Conservation (phyloP, 345 rosid species). For the Lumnitzera littorea region DNA sequence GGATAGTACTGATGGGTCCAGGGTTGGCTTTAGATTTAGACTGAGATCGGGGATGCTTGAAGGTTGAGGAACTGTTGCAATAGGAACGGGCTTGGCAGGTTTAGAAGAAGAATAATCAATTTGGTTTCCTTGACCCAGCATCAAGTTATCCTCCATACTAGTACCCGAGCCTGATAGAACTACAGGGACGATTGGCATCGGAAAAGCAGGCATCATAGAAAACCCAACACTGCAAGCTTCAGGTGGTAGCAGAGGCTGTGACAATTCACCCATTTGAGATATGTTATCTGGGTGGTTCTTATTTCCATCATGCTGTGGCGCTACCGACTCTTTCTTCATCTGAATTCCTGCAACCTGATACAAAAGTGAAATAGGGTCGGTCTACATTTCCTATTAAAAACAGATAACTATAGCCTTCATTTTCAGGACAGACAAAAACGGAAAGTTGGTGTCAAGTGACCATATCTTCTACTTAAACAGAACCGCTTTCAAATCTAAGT, state of each 20-base stretch:
- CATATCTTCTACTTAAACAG: no score
- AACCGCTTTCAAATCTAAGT: no score
- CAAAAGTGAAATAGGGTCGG: neutral
- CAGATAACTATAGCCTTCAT: neutral
- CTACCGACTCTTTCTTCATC: slow-evolving; percentile 40
- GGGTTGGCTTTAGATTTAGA: slow-evolving; percentile 18
- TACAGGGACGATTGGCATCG: slow-evolving; percentile 15
- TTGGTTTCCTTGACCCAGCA: slow-evolving; percentile 15
- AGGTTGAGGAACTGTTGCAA: slow-evolving; percentile 16
- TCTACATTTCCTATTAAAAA: neutral
- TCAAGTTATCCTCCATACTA: slow-evolving; percentile 27
- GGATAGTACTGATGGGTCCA: slow-evolving; percentile 39
- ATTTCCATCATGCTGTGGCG: neutral
- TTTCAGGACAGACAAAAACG: neutral
- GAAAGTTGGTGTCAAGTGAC: no score
- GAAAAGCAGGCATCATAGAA: slow-evolving; percentile 32
- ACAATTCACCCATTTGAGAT: slow-evolving; percentile 22
- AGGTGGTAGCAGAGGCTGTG: slow-evolving; percentile 13
- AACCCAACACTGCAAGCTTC: slow-evolving; percentile 24
- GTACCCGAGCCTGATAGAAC: slow-evolving; percentile 22
- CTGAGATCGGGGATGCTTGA: slow-evolving; percentile 28
- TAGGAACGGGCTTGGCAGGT: slow-evolving; percentile 23
- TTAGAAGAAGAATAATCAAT: slow-evolving; percentile 15
- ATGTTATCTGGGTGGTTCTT: slow-evolving; percentile 23
- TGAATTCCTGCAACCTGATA: slow-evolving; percentile 48